Conservation (phyloP, 2,329 filamentous ascomycete species). For the Scytalidium lignicola region DNA sequence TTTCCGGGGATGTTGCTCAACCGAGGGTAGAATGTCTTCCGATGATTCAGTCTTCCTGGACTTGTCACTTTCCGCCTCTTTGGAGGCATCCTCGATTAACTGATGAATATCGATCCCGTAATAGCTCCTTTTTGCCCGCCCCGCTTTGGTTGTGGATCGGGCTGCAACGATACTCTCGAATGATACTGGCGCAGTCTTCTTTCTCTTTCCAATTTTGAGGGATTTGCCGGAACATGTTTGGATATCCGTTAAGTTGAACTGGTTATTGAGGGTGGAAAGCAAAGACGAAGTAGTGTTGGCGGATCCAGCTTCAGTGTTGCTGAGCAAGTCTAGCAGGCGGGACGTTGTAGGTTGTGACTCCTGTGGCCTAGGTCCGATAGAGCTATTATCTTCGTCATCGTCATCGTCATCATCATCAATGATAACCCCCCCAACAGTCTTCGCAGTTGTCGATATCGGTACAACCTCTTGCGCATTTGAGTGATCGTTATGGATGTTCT, state of each 20-base stretch:
- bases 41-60: constrained; percentile 37
- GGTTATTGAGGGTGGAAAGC: neutral
- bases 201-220: constrained; percentile 51
- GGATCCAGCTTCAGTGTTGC: neutral
- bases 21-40: constrained; percentile 30
- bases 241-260: constrained; percentile 11
- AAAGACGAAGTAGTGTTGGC: neutral
- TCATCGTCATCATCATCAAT: constrained; percentile 11
- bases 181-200: constrained; percentile 39
- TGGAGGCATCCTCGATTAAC: constrained; percentile 66
- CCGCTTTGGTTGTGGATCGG: constrained; percentile 60
- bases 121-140: constrained; percentile 68
- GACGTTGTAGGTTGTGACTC: neutral
- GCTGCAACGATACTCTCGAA: constrained; percentile 66
- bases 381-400: constrained; percentile 1
- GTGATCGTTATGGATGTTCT: constrained; percentile 10
- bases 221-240: constrained; percentile 42
- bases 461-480: constrained; percentile 7
- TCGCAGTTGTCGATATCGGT: neutral
- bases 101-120: constrained; percentile 91
- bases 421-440: constrained; percentile 10
- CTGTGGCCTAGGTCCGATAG: neutral
- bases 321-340: neutral
- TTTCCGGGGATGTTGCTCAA: constrained; percentile 29
- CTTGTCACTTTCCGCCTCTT: constrained; percentile 32